Base-by-base conservation (phyloP, 2,329 filamentous ascomycete genomes). In the Ceratocystis lukuohia region DNA sequence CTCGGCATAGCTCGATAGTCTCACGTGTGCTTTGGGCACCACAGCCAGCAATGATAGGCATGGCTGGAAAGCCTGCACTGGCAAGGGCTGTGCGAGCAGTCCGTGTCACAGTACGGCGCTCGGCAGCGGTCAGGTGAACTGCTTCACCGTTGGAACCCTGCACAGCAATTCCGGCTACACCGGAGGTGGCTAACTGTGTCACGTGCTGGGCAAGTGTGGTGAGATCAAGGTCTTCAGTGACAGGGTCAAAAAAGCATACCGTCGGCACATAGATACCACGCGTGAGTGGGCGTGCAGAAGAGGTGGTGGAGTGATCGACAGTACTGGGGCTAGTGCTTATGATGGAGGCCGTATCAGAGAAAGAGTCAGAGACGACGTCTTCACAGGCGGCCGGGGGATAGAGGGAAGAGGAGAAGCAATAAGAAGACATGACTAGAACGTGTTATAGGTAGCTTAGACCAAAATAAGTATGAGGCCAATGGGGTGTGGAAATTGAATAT, bases 141-240 rank as follows among this genome's bases (percentile, higher is more conserved):
- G 89, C 88, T 77, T 94, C 89, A 71, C 89, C 89, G 72, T 93
- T 93, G 72, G 87, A 90, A 61, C 89, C 89, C 74, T 91, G 88
- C 10, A 87, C 89, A 62, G 88, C 87, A 61, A 93, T 80, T 22
- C 88, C 88, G 17, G 86, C 82, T 53, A 92, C 83, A 69, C 89
- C 89, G 33, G 87, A 83, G 71, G 85, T 80, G 61, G 88, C 88
- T n/a, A 93, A 83, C 71, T 85, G 84, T 64, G 88, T 81, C 46
- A 87, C 84, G 73, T 83, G 79, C 64, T 78, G 80, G 62, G 81
- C 79, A 67, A 86, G 85, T 48, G 84, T 82, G 25, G 53, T n/a
- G 3, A 57, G 53, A 28, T 57, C 53, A 15, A 57, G 53, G 66
- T 89, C 83, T 73, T 91, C 88, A 1, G 80, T 82, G 25, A 77